Evolutionary conservation across 1,284 basidiomycete species (phyloP), one percentile per base, ranked within the genome.

Genomic region (Taiwanofungus camphoratus): DNA sequence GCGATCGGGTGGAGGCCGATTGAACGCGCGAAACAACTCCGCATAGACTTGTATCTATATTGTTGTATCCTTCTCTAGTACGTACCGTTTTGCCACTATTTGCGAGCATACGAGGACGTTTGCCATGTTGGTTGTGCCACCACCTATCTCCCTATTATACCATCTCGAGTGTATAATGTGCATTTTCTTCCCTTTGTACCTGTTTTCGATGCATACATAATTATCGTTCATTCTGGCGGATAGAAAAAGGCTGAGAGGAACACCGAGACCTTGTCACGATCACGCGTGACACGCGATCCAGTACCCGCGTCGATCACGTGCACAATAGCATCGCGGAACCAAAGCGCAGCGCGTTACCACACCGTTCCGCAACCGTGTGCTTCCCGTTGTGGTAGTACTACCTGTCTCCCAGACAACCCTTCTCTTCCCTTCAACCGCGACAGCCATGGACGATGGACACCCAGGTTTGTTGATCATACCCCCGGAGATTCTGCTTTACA

Each of bases 401-500:
- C 11, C 18, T 20, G 15, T 38, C 4, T 22, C 9, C 16, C 11
- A 8, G 19, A 4, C 36, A 15, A 23, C 36, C 4, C 22, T 9
- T 27, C 24, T 16, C 3, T 1, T 18, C 19, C 11, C 22, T 3
- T 11, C n/a, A 8, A 35, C 22, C 6, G 35, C 32, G 33, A 36
- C 9, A 35, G 26, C 13, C 13, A 27, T 13, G 7, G 26, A 13
- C 7, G 26, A 27, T 27, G 26, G 7, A 27, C 26, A 13, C 26
- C 36, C 16, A n/a, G n/a, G 6, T 7, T 18, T 39, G 35, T n/a
- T 39, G 3, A 16, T 12, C 7, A 20, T 80, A 8, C 78, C 79
- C 11, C 65, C 71, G 26, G 82, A 84, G 60, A 62, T 76, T 27
- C 50, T 77, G 29, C 66, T 85, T 31, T 64, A 78, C 52, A 80